Evolutionary conservation across 345 rosid species (phyloP), one percentile per base, ranked within the genome.

Genomic region (Sisymbrium altissimum): DNA sequence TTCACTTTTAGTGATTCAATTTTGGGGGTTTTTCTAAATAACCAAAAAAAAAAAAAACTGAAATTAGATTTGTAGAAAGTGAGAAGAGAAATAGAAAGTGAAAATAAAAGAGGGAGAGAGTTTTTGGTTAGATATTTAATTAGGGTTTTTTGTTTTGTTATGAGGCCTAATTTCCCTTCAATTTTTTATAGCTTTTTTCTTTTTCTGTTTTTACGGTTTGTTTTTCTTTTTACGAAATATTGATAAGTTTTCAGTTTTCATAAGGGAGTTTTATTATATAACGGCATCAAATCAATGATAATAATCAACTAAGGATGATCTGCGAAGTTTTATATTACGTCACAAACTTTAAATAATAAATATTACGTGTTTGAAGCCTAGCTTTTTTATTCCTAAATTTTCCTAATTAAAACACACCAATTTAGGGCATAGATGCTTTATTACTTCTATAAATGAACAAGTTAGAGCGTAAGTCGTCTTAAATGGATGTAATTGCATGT

Each of bases 341-440:
- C 25, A 38, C 53, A 41, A 10, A 13, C 40, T 58, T 5, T 19
- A 14, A 4, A 61, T 3, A 57, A 2, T 19, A 14, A 4, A 61
- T 3, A 57, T n/a, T 53, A 14, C 11, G 36, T 30, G 21, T 52
- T 18, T 10, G 21, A 54, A 63, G 29, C 46, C 55, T 21, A 41
- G 11, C 0, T 29, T 29, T 41, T 30, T 61, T 38, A 7, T 23
- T 33, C 48, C 57, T 12, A 56, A 46, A 27, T 27, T 73, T n/a
- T 57, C 67, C 72, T 29, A 29, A 27, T 36, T 38, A 46, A 74
- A 66, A 52, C 66, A 74, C 66, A 35, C 78, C 35, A 74, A 29
- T 46, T 18, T 38, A 54, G 45, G 35, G 67, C 44, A 33, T 74
- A 60, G 61, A 48, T 48, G 54, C 15, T 44, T 73, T 62, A 61